Percentiles rank a stretch among this genome's conserved stretches.
These are phyloP conservation scores for Gaertneriomyces sp. DNA, from an alignment of 192 early-diverging fungal species.

Conservation along the genomic window DNA sequence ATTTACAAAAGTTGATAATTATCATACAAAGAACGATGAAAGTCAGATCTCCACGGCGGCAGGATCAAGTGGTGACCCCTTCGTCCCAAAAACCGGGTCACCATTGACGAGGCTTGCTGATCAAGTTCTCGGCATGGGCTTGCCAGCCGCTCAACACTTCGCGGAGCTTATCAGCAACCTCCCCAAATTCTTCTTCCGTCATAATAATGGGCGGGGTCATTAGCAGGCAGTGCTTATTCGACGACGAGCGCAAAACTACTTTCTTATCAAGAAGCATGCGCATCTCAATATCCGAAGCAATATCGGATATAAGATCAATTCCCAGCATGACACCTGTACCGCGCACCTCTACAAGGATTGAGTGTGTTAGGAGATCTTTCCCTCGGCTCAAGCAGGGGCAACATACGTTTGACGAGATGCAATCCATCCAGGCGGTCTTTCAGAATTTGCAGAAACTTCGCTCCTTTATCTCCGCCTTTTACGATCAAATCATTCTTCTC, in stretches of 20 bases:
- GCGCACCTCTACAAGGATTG: neutral
- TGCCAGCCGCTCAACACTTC: neutral
- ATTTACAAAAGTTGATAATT: no score
- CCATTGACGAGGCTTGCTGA: constrained; percentile 1
- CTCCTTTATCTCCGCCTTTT: neutral
- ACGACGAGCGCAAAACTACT: neutral
- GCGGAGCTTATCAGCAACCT: neutral
- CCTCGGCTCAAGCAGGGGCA: no score
- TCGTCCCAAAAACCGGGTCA: neutral
- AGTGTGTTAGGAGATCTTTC: no score
- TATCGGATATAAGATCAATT: neutral
- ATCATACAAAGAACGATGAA: no score
- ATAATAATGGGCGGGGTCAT: neutral
- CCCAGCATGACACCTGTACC: neutral
- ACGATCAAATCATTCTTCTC: neutral
- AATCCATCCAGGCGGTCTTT: neutral
- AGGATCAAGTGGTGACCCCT: no score
- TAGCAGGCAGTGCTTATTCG: neutral
- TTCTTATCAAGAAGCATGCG: neutral
- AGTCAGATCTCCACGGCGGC: no score
- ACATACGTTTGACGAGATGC: neutral
- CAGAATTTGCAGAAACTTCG: neutral
- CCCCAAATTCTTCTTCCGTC: neutral
- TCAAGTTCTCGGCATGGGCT: neutral
- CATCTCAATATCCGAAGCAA: neutral